Evolutionary conservation across 768 basidiomycete genomes (phyloP).

Genomic region (Leccinum disarticulatum): DNA sequence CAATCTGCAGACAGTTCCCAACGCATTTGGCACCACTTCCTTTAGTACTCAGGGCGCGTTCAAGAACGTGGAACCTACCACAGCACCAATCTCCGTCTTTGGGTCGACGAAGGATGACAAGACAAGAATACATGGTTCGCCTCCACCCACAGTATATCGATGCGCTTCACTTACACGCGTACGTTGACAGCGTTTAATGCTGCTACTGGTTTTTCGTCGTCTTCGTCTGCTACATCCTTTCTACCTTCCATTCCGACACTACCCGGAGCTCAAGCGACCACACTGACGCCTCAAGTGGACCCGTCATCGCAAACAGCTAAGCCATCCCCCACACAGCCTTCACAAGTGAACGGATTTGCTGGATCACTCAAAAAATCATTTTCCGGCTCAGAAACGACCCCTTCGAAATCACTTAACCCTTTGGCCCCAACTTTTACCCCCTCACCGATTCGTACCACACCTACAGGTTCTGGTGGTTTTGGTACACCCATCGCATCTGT

Average conservation of each 20-base stretch:
- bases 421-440: conserved; percentile 20
- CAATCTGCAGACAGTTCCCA: conserved; percentile 33
- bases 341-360: conserved; percentile 1
- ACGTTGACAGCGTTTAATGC: neutral
- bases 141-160: neutral
- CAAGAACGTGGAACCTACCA: conserved; percentile 1
- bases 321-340: neutral
- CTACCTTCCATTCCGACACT: conserved; percentile 1
- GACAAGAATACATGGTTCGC: neutral
- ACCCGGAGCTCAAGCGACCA: neutral
- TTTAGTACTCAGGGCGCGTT: conserved; percentile 15
- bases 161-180: neutral
- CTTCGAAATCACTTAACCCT: conserved; percentile 18
- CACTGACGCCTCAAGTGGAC: neutral
- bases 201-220: neutral
- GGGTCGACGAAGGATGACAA: conserved; percentile 1
- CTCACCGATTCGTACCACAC: neutral
- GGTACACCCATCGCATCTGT: neutral
- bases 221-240: conserved; percentile 2
- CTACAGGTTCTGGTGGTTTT: neutral
- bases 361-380: neutral
- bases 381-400: conserved; percentile 6
- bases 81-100: conserved; percentile 9
- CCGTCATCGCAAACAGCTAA: neutral
- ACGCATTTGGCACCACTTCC: conserved; percentile 33